Percentiles rank a stretch among this genome's conserved stretches.
Conservation (phyloP, 1,284 basidiomycete genomes). For the Ganoderma resinaceum region DNA sequence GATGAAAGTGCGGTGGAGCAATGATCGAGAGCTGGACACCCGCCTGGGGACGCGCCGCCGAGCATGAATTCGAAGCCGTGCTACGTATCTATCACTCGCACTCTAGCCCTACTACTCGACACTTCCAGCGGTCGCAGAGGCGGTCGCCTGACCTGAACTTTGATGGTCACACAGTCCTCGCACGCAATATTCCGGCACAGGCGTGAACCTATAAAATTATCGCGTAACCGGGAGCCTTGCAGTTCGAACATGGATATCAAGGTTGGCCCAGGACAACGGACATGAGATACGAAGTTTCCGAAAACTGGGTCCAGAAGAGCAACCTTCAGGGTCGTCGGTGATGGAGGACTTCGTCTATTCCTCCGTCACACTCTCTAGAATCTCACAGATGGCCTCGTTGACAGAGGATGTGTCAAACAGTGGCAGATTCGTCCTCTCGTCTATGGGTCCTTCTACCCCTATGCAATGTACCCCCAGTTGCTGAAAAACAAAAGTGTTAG, state of each 20-base stretch:
- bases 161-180: slow-evolving; percentile 15
- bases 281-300: neutral
- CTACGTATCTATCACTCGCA: slow-evolving; percentile 12
- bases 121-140: slow-evolving; percentile 14
- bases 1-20: slow-evolving; percentile 6
- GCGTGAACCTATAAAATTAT: neutral
- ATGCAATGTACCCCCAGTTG: slow-evolving; percentile 68
- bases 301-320: slow-evolving; percentile 2
- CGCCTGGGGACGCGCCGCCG: slow-evolving; percentile 4
- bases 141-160: slow-evolving; percentile 25
- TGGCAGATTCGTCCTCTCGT: slow-evolving; percentile 39
- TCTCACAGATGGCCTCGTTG: slow-evolving; percentile 52
- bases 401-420: slow-evolving; percentile 62
- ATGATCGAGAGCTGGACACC: neutral
- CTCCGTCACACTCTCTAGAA: slow-evolving; percentile 43
- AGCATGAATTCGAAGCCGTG: neutral
- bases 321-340: neutral
- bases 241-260: neutral
- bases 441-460: slow-evolving; percentile 42
- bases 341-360: slow-evolving; percentile 14
- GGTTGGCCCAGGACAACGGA: neutral
- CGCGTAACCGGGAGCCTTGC: neutral
- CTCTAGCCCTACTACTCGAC: slow-evolving; percentile 19
- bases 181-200: slow-evolving; percentile 4
- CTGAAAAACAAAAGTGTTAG: slow-evolving; percentile 41